Evolutionary conservation across 2,329 filamentous ascomycete genomes (phyloP), one percentile per base, ranked within the genome.

Genomic region (Hypoxylon sp.): DNA sequence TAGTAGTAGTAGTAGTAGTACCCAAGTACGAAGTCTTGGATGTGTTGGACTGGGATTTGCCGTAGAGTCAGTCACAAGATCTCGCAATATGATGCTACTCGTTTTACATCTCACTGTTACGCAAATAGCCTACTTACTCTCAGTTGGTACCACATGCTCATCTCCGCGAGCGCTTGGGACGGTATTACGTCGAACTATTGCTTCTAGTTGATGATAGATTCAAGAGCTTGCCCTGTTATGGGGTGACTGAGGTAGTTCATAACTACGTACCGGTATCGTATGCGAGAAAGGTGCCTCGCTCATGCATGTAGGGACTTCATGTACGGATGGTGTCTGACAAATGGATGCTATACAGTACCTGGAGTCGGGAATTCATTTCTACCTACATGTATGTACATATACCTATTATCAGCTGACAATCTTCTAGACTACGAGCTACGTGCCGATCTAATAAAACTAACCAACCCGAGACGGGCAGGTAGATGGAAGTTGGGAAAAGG

Each of bases 71-170:
- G 22, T 59, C 33, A 50, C 31, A n/a, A 24, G 19, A 29, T 31
- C n/a, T 50, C 17, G 44, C 39, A 50, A 50, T 46, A 29, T 39
- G 14, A 50, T 50, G 35, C 46, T 58, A 48, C 26, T 19, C 22
- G 35, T 29, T 1, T 29, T 29, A 29, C 19, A 5, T 35, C 26
- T 58, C 17, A 29, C 46, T 35, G 42, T 58, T 58, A 48, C 44
- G n/a, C 54, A 22, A 29, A 58, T 58, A 24, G 44, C 19, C n/a
- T 31, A 31, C 29, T 48, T 48, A 5, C n/a, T 37, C 29, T 37
- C 31, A n/a, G 8, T 22, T 17, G 50, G 50, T 17, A 5, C 26
- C n/a, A 3, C n/a, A 11, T 33, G 17, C 14, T 8, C 35, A n/a
- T 17, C 24, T 39, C 22, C 10, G 11, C 2, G 19, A 42, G 35